Conservation (phyloP, 805 yeast genomes). For the Tetrapisispora namnaoensis region DNA sequence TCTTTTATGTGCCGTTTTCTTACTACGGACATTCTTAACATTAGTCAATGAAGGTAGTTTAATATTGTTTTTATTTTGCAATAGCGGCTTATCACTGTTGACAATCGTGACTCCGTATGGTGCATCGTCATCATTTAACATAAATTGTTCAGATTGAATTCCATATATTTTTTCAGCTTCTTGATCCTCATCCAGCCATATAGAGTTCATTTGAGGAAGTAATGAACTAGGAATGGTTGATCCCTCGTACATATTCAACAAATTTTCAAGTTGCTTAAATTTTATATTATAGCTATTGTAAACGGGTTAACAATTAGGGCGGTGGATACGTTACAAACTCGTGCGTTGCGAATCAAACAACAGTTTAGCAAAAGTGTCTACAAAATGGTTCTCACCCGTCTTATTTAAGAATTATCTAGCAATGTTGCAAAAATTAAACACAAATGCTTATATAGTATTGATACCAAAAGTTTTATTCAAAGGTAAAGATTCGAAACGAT, state of each 20-base stretch:
- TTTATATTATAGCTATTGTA: too few species aligned
- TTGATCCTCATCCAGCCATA: conserved; percentile 35
- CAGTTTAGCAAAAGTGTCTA: too few species aligned
- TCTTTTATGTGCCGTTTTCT: background rate
- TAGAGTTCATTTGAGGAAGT: conserved; percentile 29
- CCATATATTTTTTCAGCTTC: conserved; percentile 29
- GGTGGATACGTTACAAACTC: too few species aligned
- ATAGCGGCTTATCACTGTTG: conserved; percentile 27
- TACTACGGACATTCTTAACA: background rate
- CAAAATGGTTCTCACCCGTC: too few species aligned
- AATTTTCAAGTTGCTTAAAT: background rate
- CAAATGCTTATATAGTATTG: too few species aligned
- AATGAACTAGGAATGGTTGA: background rate
- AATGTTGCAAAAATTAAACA: too few species aligned
- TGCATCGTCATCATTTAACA: conserved; percentile 15
- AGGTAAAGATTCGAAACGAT: too few species aligned
- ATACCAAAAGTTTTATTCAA: too few species aligned
- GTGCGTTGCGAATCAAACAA: too few species aligned
- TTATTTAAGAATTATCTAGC: too few species aligned
- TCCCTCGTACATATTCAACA: background rate
- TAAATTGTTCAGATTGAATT: conserved; percentile 19
- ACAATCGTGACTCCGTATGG: conserved; percentile 23
- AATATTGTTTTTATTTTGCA: conserved; percentile 23
- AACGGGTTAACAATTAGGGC: too few species aligned
- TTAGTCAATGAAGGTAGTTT: conserved; percentile 26